Percentiles rank a stretch among this genome's conserved stretches.
phyloP scores from a whole-genome alignment of 495 filamentous ascomycete species.

The Ascodesmis nigricans region DNA sequence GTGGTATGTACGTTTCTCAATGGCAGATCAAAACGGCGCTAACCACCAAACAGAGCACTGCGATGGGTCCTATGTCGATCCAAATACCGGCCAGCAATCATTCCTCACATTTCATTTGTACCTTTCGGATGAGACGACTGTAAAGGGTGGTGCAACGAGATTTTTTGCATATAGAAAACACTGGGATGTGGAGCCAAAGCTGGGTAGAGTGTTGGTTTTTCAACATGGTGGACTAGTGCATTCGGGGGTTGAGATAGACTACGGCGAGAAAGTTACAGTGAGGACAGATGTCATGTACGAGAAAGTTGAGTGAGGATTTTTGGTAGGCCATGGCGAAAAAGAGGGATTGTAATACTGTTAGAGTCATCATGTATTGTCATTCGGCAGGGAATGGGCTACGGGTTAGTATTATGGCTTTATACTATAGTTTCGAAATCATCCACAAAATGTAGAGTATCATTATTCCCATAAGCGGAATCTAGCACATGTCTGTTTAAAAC shows the following conservation, averaged over 20 bases:
- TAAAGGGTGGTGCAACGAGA: constrained; percentile 39
- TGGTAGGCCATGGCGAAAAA: too few species aligned
- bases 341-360: too few species aligned
- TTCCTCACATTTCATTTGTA: constrained; percentile 69
- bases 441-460: too few species aligned
- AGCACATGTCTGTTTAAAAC: too few species aligned
- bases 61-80: constrained; percentile 45
- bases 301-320: too few species aligned
- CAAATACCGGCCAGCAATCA: constrained; percentile 35
- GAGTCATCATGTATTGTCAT: too few species aligned
- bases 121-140: constrained; percentile 37
- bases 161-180: too few species aligned
- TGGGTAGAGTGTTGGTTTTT: constrained; percentile 53
- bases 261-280: constrained; percentile 57
- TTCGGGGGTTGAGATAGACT: constrained; percentile 47
- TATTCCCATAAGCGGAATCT: too few species aligned
- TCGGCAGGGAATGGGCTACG: too few species aligned
- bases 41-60: constrained; percentile 35
- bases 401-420: too few species aligned
- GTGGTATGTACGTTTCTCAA: constrained; percentile 34
- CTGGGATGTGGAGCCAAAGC: constrained; percentile 48
- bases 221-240: constrained; percentile 50
- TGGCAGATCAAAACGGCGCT: too few species aligned
- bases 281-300: constrained; percentile 59
- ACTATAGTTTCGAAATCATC: too few species aligned